Evolutionary conservation across 2,329 filamentous ascomycete species (phyloP), one percentile per base, ranked within the genome.

Genomic region (Davidsoniella virescens): DNA sequence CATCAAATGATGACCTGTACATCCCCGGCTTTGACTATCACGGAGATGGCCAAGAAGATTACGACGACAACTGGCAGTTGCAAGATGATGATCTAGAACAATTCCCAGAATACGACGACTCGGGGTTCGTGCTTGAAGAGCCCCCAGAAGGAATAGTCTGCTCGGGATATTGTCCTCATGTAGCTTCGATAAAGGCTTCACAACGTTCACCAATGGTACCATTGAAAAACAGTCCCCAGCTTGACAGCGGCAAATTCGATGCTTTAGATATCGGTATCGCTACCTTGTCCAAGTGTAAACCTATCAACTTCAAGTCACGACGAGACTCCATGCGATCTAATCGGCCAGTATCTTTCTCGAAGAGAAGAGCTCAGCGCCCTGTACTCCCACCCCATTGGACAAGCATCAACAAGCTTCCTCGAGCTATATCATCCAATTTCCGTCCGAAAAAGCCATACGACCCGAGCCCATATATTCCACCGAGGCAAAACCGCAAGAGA

Each of bases 31-130:
- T 45, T 36, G 43, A 45, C 4, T 25, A 36, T 8, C 3, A n/a
- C 10, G 29, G 29, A 4, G 29, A 33, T 12, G 9, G 29, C 29
- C 29, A 33, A 33, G 29, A 33, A 1, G 29, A 33, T 12, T 33
- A 33, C 6, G 29, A 33, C 29, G 12, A 12, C 12, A 33, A 12
- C 29, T 33, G 8, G 29, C 12, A 12, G 29, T 33, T 33, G 29
- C 29, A 33, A 12, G 29, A 33, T 4, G 29, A 33, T 33, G 29
- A 9, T 33, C 29, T 33, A 12, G 50, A 52, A 18, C 50, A 44
- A 45, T 52, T 52, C 43, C 50, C 50, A 39, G 29, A 20, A 12
- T 52, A 52, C 41, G 50, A 52, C 20, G 50, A 52, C 40, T 52
- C 45, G 18, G 45, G 38, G 39, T 52, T 52, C 25, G 29, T 47